phyloP scores from a whole-genome alignment of 805 yeast species.

The Lipomyces mesembrius region DNA sequence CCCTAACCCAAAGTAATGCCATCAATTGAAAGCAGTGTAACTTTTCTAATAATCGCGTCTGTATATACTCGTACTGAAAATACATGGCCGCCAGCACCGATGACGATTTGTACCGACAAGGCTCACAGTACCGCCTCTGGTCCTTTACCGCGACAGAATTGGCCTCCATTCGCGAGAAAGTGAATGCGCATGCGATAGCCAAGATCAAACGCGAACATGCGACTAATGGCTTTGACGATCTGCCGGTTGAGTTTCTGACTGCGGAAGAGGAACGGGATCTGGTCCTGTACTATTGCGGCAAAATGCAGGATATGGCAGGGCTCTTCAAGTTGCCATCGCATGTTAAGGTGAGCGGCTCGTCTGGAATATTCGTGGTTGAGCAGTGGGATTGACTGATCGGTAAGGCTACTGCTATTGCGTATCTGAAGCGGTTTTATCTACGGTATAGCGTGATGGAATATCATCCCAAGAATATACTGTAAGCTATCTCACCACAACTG shows the following conservation, averaged over 20 bases:
- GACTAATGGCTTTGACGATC: slow-evolving; percentile 41
- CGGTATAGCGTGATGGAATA: slow-evolving; percentile 81
- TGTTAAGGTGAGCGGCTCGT: slow-evolving; percentile 53
- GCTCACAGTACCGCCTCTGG: slow-evolving; percentile 86
- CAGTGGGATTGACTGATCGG: not conserved
- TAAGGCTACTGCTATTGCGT: slow-evolving; percentile 78
- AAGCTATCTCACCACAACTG: slow-evolving; percentile 39
- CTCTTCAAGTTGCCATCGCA: slow-evolving; percentile 85
- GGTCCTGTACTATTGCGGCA: slow-evolving; percentile 72
- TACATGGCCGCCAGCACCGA: slow-evolving; percentile 44
- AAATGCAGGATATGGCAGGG: slow-evolving; percentile 69
- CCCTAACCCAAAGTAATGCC: not conserved
- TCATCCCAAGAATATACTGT: slow-evolving; percentile 81
- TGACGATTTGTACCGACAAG: slow-evolving; percentile 86
- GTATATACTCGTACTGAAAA: not conserved
- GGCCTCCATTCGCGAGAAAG: slow-evolving; percentile 52
- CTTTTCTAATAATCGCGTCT: not conserved
- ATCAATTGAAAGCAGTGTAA: not conserved
- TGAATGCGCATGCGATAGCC: slow-evolving; percentile 62
- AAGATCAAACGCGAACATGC: slow-evolving; percentile 41
- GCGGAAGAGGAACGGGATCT: slow-evolving; percentile 72
- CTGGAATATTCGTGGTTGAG: not conserved
- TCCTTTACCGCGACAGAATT: slow-evolving; percentile 71
- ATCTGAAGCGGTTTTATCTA: slow-evolving; percentile 78
- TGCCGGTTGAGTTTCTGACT: slow-evolving; percentile 54